Base-by-base conservation (phyloP, 208 protist species). In the Porcisia deanei region DNA sequence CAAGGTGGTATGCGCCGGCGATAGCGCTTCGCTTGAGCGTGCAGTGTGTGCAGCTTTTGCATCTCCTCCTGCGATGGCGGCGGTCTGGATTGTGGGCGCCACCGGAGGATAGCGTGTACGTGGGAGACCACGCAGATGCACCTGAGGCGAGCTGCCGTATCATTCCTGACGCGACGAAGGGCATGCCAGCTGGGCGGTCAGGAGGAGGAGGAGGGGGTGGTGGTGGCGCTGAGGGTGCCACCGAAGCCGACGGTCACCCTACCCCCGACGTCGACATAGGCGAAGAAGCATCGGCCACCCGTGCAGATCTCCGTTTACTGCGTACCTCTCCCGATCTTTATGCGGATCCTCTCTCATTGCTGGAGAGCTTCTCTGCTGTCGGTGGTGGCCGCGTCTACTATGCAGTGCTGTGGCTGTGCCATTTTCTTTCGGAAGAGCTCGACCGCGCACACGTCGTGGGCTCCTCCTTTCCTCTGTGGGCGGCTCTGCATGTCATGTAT, bases 11-110 rank as follows among this genome's bases (percentile, higher is more conserved):
- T 3, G 47, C 66, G 45, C 34, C 47, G 20, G 7, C 41, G 54
- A 69, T 78, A 9, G 66, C 71, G 58, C 82, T 89, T 39, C 14
- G 41, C 7, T 54, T 84, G 6, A 76, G 76, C 16, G 77, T 90
- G n/a, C 85, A 95, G 79, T 79, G 83, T 22, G 80, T 88, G 20
- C 91, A 95, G 70, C 52, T 92, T 10, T 53, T 93, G 3, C 91
- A 95, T 73, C 73, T 90, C 14, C 65, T 95, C 7, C 58, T 95
- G 70, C 91, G 89, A 8, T 79, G 89, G 45, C 82, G 79, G 60
- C 74, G 85, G 3, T 59, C 81, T 6, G 84, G 82, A 2, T 68
- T 95, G 49, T 95, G 91, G 91, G 68, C 77, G 25, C 70, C 87
- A 5, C 88, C 91, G 1, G 63, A 69, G n/a, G 77, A 85, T 52